phyloP scores from a whole-genome alignment of 352 stramenopile species.

The Phytophthora cactorum region DNA sequence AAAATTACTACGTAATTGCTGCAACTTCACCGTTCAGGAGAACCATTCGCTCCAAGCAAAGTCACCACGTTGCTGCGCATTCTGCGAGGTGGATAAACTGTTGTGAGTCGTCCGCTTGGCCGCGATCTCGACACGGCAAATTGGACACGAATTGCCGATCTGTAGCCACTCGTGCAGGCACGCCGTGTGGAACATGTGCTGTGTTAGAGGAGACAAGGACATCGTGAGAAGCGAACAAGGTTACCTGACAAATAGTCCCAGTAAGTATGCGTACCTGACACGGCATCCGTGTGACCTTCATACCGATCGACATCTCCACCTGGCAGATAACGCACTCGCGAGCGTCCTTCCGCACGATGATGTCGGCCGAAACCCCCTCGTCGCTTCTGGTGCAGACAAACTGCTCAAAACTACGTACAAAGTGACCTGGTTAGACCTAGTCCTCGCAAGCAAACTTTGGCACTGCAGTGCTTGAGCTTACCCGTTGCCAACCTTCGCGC shows the following conservation, averaged over 20 bases:
- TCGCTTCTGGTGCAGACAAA: constrained; percentile 49
- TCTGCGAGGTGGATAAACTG: constrained; percentile 36
- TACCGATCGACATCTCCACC: constrained; percentile 75
- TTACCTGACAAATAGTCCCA: constrained; percentile 1
- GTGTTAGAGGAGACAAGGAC: background rate
- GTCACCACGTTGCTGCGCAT: constrained; percentile 54
- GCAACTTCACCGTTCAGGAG: constrained; percentile 36
- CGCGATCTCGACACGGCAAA: constrained; percentile 77
- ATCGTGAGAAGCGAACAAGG: constrained; percentile 6
- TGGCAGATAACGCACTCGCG: constrained; percentile 87
- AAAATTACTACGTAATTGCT: too few species aligned
- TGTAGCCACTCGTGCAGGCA: constrained; percentile 85
- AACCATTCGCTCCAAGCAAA: constrained; percentile 85
- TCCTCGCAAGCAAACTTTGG: background rate
- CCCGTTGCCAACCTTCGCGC: constrained; percentile 69
- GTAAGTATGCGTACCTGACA: constrained; percentile 50
- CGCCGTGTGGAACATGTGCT: constrained; percentile 86
- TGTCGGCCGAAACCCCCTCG: constrained; percentile 40
- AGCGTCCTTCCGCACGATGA: constrained; percentile 69
- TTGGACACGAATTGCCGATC: constrained; percentile 85
- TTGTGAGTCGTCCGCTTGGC: constrained; percentile 49
- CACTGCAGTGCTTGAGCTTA: constrained; percentile 16
- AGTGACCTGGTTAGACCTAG: constrained; percentile 2
- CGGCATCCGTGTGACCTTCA: constrained; percentile 72
- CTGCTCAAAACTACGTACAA: constrained; percentile 56